These are phyloP conservation scores for Punica granatum DNA, from an alignment of 345 rosid genomes.

Conservation along the genomic window DNA sequence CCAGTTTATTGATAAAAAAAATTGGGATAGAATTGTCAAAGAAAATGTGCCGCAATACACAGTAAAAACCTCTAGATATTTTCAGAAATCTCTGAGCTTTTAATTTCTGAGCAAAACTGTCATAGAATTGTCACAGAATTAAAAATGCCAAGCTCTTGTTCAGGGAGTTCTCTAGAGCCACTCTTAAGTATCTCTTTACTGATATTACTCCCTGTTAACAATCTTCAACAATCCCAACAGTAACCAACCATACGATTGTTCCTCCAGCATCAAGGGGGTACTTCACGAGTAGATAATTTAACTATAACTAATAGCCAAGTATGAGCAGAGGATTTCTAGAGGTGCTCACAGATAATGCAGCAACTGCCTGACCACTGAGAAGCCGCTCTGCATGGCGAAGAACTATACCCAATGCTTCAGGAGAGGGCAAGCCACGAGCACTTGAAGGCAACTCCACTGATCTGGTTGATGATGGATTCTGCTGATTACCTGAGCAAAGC, in stretches of 20 bases:
- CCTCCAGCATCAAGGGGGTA: not conserved
- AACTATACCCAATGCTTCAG: constrained; percentile 57
- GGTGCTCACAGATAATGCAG: constrained; percentile 56
- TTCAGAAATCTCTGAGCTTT: no score
- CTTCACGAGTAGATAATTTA: not conserved
- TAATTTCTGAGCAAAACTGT: no score
- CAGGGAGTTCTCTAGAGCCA: not conserved
- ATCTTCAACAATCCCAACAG: not conserved
- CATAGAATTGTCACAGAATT: no score
- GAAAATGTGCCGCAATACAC: no score
- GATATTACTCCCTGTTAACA: not conserved
- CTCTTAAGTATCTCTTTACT: not conserved
- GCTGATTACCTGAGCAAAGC: constrained; percentile 44
- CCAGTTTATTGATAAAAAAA: not conserved
- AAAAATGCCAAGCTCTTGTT: no score
- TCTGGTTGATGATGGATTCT: constrained; percentile 29
- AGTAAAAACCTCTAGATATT: no score
- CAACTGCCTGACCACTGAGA: constrained; percentile 45
- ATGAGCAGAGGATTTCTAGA: not conserved
- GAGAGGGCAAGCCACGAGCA: constrained; percentile 46
- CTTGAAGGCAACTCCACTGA: constrained; percentile 41
- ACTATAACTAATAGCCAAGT: not conserved
- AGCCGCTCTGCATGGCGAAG: constrained; percentile 56
- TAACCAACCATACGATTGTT: not conserved
- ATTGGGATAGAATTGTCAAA: not conserved